A percentile compares a stretch with the other conserved stretches of the same genome.
Conservation (phyloP, 139 green algal species). For the Chlorella ohadii region DNA sequence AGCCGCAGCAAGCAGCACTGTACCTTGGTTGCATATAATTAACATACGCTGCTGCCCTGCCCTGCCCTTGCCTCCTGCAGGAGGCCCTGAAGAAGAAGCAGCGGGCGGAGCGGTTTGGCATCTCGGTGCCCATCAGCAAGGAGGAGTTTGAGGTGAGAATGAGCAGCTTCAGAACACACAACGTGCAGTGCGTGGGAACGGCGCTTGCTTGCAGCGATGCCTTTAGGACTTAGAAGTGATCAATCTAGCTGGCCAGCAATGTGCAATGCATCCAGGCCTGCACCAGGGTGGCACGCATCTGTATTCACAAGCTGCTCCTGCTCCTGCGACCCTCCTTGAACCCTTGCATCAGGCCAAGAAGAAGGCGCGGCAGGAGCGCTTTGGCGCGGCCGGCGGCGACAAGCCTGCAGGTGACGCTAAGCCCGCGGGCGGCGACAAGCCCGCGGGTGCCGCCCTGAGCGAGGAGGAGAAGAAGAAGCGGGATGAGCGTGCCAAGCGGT, state of each 20-base stretch:
- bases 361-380: slow-evolving; percentile 38
- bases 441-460: not conserved
- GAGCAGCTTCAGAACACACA: no score
- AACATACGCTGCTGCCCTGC: no score
- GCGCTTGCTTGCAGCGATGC: no score
- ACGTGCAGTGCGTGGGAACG: no score
- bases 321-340: no score
- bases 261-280: no score
- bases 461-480: slow-evolving; percentile 46
- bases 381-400: not conserved
- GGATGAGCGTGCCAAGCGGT: slow-evolving; percentile 41
- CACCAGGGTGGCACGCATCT: no score
- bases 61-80: not conserved
- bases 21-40: no score
- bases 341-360: slow-evolving; percentile 25
- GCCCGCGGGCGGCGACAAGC: not conserved
- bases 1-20: no score
- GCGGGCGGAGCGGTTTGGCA: slow-evolving; percentile 39
- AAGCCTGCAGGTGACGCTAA: not conserved
- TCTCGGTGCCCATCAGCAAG: slow-evolving; percentile 6
- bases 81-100: slow-evolving; percentile 40
- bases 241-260: no score
- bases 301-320: no score
- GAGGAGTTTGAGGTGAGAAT: slow-evolving; percentile 24
- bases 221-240: no score